phyloP scores from a whole-genome alignment of 352 stramenopile genomes.

The Phytophthora tentaculata region DNA sequence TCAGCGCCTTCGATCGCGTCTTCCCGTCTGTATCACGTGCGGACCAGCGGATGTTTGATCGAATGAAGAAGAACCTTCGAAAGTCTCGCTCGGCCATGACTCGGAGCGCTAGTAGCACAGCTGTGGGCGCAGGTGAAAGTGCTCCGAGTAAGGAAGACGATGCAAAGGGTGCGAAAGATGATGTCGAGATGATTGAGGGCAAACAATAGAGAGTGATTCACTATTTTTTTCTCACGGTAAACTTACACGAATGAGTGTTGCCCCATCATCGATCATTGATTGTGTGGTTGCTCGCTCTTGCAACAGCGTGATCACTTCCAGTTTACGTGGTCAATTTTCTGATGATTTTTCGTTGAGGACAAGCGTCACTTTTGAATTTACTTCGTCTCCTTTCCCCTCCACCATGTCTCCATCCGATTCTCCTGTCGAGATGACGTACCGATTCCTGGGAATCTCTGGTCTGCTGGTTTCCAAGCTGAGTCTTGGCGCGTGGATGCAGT shows the following conservation, averaged over 20 bases:
- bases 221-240: no score
- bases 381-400: not conserved
- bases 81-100: conserved; percentile 58
- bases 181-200: conserved; percentile 20
- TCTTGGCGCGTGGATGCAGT: conserved; percentile 5
- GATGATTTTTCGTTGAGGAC: no score
- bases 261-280: not conserved
- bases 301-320: no score
- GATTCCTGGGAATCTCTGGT: conserved; percentile 56
- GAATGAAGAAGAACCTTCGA: conserved; percentile 90
- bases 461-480: conserved; percentile 47
- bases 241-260: conserved; percentile 12
- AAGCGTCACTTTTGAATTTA: not conserved
- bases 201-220: conserved; percentile 15
- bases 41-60: conserved; percentile 88
- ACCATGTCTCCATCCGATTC: not conserved
- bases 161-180: conserved; percentile 5
- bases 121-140: not conserved
- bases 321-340: no score
- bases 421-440: conserved; percentile 49
- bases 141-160: conserved; percentile 1
- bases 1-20: conserved; percentile 76
- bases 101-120: conserved; percentile 14
- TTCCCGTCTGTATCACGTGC: conserved; percentile 87
- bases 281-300: no score